Conservation (phyloP, 2,329 filamentous ascomycete species). For the Zymoseptoria crescenta region DNA sequence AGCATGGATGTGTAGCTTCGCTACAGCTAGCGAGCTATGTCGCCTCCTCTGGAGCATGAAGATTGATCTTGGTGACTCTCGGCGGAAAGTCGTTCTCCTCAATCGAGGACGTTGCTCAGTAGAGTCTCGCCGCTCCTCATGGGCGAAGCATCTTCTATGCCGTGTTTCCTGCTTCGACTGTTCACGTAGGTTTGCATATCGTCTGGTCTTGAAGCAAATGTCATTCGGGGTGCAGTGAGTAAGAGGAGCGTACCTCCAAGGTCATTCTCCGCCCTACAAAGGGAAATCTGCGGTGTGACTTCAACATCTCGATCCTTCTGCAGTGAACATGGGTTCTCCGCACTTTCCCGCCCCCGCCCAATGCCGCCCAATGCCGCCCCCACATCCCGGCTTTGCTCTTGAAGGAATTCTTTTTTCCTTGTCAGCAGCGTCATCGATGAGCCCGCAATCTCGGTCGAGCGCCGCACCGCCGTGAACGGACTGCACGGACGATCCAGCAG, state of each 20-base stretch:
- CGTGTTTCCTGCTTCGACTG: too few relatives aligned
- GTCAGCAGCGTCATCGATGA: neutral
- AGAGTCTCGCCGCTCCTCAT: too few relatives aligned
- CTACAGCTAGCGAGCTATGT: neutral
- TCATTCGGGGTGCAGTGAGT: too few relatives aligned
- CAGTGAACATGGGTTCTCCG: neutral
- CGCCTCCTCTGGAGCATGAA: neutral
- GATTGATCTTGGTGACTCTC: neutral
- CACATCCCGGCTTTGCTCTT: conserved; percentile 4
- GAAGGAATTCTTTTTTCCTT: neutral
- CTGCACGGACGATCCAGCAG: neutral
- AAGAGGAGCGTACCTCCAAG: too few relatives aligned
- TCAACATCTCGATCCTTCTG: neutral
- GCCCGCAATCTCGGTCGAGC: neutral
- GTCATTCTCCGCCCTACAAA: neutral
- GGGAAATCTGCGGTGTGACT: neutral
- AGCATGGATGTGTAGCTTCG: neutral
- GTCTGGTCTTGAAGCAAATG: too few relatives aligned
- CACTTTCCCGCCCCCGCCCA: neutral
- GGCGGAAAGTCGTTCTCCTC: neutral
- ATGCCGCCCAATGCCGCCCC: neutral
- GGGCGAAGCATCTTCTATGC: too few relatives aligned
- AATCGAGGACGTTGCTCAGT: too few relatives aligned
- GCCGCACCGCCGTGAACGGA: neutral
- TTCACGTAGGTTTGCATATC: too few relatives aligned